Base-by-base conservation (phyloP, 495 filamentous ascomycete species). In the Astrothelium macrocarpum region DNA sequence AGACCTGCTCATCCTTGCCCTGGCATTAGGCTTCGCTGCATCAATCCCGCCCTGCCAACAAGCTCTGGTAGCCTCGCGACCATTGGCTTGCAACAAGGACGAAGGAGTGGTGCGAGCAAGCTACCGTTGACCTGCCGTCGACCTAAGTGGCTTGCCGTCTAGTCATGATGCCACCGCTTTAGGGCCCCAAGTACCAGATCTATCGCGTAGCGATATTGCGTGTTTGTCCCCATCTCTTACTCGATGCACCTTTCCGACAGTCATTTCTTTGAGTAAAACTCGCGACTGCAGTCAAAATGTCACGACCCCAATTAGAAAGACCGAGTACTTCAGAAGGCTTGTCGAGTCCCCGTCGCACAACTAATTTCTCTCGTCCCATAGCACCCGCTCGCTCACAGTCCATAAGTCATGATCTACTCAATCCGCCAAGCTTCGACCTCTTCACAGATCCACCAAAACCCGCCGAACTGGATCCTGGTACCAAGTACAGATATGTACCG, bases 301-400 rank as follows among this genome's bases (percentile, higher is more conserved):
- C 49, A 9, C 49, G 49, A 29, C 49, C 49, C 10, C 10, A 10
- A 56, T 56, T 56, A 20, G 49, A 4, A 29, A 56, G 49, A 29
- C 49, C 49, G 4, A 29, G 7, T 20, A 56, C 49, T 26, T 2
- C 49, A 7, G 49, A 56, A 56, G 25, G n/a, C 20, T 29, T 56
- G 4, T 4, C n/a, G 20, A 23, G 20, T 23, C 49, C 10, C 2
- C 49, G 20, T 10, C 49, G 49, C 49, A 29, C 49, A 29, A 56
- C 49, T 4, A 56, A 56, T 56, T 56, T 56, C 49, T 56, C 49
- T 29, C 49, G 49, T 26, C 49, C 49, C 49, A 56, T 56, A 2
- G 49, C 49, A 29, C 49, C 49, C 2, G 25, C 25, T 7, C 49
- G 49, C 7, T 56, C 49, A 26, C 49, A 56, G 16, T 56, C 49